Conservation (phyloP, 1,284 basidiomycete species). For the Pseudozyma tsukubaensis region DNA sequence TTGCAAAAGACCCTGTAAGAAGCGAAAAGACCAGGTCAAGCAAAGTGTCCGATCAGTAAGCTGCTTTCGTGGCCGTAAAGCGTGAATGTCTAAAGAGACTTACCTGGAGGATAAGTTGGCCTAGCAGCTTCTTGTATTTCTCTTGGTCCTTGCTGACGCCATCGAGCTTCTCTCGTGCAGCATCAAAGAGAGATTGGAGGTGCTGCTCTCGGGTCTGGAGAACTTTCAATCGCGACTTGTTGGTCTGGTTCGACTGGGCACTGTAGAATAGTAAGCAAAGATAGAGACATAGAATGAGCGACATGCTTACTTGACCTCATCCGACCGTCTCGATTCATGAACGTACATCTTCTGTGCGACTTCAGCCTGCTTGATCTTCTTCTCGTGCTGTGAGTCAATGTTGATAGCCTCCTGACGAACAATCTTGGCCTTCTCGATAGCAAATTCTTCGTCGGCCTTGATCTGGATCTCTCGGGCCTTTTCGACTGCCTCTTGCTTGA, state of each 20-base stretch:
- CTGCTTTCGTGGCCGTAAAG: not conserved
- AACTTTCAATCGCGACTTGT: slow-evolving; percentile 88
- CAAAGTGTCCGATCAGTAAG: not conserved
- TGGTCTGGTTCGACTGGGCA: slow-evolving; percentile 93
- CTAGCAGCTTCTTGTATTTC: slow-evolving; percentile 69
- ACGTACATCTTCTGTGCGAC: slow-evolving; percentile 66
- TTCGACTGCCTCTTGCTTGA: slow-evolving; percentile 68
- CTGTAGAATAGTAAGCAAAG: slow-evolving; percentile 71
- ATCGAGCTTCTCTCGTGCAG: slow-evolving; percentile 77
- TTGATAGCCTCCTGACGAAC: slow-evolving; percentile 66
- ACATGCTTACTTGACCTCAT: not conserved
- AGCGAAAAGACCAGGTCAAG: too few species aligned
- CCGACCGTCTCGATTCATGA: not conserved
- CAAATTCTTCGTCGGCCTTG: slow-evolving; percentile 68
- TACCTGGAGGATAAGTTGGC: slow-evolving; percentile 79
- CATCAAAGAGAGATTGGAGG: slow-evolving; percentile 86
- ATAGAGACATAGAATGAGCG: not conserved
- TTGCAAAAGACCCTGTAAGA: slow-evolving; percentile 59
- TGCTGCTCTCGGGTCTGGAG: slow-evolving; percentile 93
- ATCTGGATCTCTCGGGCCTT: slow-evolving; percentile 69
- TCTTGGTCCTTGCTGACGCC: slow-evolving; percentile 78
- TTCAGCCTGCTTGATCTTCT: slow-evolving; percentile 67
- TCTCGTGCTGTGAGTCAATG: slow-evolving; percentile 64
- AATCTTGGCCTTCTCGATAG: slow-evolving; percentile 68
- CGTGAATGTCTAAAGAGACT: slow-evolving; percentile 25